Evolutionary conservation across 129 eudicot species (phyloP), one percentile per base, ranked within the genome.

Genomic region (Ambrosia artemisiifolia): DNA sequence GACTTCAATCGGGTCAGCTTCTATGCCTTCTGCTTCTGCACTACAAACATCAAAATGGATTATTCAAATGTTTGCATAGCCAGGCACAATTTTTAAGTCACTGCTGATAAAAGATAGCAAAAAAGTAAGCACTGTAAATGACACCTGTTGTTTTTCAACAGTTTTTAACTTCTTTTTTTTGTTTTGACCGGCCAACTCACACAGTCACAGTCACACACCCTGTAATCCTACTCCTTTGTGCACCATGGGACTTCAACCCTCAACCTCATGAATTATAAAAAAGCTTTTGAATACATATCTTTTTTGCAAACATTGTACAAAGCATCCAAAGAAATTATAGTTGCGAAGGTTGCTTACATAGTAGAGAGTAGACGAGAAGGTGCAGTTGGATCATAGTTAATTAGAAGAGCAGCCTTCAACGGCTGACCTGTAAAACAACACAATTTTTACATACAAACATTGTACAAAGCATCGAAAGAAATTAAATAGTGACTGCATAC

Each of bases 301-400:
- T 34, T 18, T 24, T 34, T 17, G 8, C 34, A n/a, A n/a, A n/a
- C n/a, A n/a, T n/a, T n/a, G n/a, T n/a, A n/a, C n/a, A n/a, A n/a
- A n/a, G n/a, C n/a, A n/a, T n/a, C n/a, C n/a, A n/a, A n/a, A n/a
- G n/a, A n/a, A n/a, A n/a, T 19, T 67, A 68, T 2, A 43, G 42
- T 42, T 13, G 32, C 32, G 0, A 14, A n/a, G 55, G 44, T 67
- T 9, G 35, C 87, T 86, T 78, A 95, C 99, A 95, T 88, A 46
- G 91, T 88, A 54, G 99, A 95, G 61, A 95, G 75, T 42, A 90
- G 79, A 67, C 97, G 97, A 63, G 99, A 90, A 56, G 99, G 99
- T 71, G 94, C 99, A 30, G 85, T 75, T 4, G 97, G 99, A 74
- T 95, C 99, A 50, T 90, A 88, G 77, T 88, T 90, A 18, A 90